Percentiles rank a stretch among this genome's conserved stretches.
Conservation (phyloP, 2,329 filamentous ascomycete species). For the Microcyclospora tardicrescens region DNA sequence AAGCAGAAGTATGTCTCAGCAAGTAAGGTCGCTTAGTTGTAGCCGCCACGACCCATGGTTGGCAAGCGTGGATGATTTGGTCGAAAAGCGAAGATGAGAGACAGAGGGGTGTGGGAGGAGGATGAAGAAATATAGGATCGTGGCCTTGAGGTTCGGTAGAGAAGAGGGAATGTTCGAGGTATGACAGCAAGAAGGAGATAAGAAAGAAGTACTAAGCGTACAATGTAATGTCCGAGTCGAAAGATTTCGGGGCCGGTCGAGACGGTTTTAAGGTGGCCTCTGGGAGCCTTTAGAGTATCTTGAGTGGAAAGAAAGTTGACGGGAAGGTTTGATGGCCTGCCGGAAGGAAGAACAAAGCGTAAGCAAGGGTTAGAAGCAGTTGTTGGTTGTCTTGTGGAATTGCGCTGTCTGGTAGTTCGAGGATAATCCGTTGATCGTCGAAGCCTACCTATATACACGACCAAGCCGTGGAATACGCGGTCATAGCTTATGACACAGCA, state of each 20-base stretch:
- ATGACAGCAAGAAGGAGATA: neutral
- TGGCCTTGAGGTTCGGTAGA: neutral
- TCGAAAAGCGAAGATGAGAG: constrained; percentile 7
- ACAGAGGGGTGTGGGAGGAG: constrained; percentile 2
- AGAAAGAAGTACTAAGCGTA: constrained; percentile 9
- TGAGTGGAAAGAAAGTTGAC: too few species aligned
- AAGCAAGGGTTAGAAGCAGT: too few species aligned
- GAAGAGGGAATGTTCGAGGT: neutral
- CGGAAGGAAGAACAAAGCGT: too few species aligned
- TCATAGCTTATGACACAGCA: too few species aligned
- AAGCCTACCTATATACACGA: too few species aligned
- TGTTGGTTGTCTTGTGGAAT: too few species aligned
- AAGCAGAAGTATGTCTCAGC: neutral
- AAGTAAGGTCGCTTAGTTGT: constrained; percentile 23
- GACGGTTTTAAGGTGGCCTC: too few species aligned
- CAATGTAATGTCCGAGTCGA: constrained; percentile 4
- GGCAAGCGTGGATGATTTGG: constrained; percentile 4
- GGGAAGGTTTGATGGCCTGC: too few species aligned
- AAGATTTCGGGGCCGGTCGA: constrained; percentile 1
- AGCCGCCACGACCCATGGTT: constrained; percentile 29
- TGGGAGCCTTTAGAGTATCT: too few species aligned
- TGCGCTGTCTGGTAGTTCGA: too few species aligned
- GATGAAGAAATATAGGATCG: constrained; percentile 1
- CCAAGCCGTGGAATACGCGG: too few species aligned
- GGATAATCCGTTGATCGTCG: too few species aligned